Evolutionary conservation across 2,329 filamentous ascomycete species (phyloP).

Genomic region (Aspergillus novoparasiticus): DNA sequence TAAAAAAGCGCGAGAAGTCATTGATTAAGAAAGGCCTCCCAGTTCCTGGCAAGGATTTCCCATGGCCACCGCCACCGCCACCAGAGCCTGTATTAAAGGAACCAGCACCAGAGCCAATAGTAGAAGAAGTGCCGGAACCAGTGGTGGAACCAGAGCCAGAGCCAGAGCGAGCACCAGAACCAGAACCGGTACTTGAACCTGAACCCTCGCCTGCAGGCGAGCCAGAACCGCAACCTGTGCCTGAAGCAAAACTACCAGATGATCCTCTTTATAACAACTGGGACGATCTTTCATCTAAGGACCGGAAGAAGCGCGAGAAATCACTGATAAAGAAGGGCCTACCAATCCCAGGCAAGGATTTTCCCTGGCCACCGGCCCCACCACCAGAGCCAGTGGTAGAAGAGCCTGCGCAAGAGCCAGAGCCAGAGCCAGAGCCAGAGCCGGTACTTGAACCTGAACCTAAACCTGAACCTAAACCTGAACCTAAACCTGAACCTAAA

Average conservation of each 20-base stretch:
- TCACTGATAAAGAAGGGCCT: conserved; percentile 30
- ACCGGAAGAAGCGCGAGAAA: conserved; percentile 50
- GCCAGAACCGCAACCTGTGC: conserved; percentile 24
- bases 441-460: conserved; percentile 33
- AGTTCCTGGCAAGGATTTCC: conserved; percentile 33
- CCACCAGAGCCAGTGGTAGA: conserved; percentile 17
- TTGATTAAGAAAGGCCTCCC: conserved; percentile 29
- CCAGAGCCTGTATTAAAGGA: not conserved
- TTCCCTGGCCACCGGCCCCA: conserved; percentile 24
- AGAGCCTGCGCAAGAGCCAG: conserved; percentile 25
- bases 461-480: conserved; percentile 21
- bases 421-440: conserved; percentile 15
- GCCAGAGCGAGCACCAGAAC: conserved; percentile 14
- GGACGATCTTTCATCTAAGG: conserved; percentile 40
- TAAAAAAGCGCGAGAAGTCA: conserved; percentile 42
- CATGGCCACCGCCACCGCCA: conserved; percentile 18
- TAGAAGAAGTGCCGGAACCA: too few relatives aligned
- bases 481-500: conserved; percentile 27
- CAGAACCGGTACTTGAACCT: conserved; percentile 28
- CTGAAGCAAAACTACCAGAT: conserved; percentile 32
- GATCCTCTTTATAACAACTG: conserved; percentile 42
- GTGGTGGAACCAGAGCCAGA: conserved; percentile 21
- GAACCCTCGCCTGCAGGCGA: conserved; percentile 27
- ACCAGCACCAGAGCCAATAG: conserved; percentile 13
- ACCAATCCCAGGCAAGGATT: conserved; percentile 33